Conservation (phyloP, 139 green algal genomes). For the Ettlia oleoabundans region DNA sequence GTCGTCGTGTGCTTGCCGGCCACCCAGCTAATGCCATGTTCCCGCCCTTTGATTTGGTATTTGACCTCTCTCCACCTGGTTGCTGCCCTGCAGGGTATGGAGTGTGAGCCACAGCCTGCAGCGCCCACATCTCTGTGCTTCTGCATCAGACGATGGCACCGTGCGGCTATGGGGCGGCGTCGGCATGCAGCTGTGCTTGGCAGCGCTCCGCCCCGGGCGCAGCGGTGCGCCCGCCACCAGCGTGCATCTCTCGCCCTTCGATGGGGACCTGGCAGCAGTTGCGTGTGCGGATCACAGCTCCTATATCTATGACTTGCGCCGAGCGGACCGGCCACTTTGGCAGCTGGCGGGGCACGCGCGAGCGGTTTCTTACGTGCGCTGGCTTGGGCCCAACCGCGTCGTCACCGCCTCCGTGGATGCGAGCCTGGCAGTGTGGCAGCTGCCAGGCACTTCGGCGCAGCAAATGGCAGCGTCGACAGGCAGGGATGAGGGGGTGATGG, state of each 20-base stretch:
- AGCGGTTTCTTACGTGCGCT: slow-evolving; percentile 89
- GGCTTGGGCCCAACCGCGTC: slow-evolving; percentile 62
- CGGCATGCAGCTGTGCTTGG: slow-evolving; percentile 40
- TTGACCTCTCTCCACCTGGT: background rate
- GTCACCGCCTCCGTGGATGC: slow-evolving; percentile 85
- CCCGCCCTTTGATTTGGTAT: too few species aligned
- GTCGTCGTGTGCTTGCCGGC: too few species aligned
- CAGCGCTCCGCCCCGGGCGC: slow-evolving; percentile 35
- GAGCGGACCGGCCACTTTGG: slow-evolving; percentile 43
- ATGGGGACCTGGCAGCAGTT: slow-evolving; percentile 76
- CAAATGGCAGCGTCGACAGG: too few species aligned
- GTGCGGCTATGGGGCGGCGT: slow-evolving; percentile 79
- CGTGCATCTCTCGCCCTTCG: slow-evolving; percentile 73
- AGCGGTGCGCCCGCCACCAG: slow-evolving; percentile 69
- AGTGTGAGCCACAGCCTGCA: slow-evolving; percentile 72
- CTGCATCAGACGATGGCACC: slow-evolving; percentile 83
- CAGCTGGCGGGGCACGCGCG: slow-evolving; percentile 58
- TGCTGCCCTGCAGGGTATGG: slow-evolving; percentile 71
- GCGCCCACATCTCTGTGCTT: slow-evolving; percentile 64
- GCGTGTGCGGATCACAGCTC: slow-evolving; percentile 73
- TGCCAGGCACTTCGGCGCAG: slow-evolving; percentile 10
- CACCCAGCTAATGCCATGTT: too few species aligned
- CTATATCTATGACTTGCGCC: slow-evolving; percentile 82
- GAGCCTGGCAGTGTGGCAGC: slow-evolving; percentile 73
- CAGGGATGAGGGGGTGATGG: too few species aligned